phyloP scores from a whole-genome alignment of 108 stramenopile genomes.

The Schizochytrium sp. region DNA sequence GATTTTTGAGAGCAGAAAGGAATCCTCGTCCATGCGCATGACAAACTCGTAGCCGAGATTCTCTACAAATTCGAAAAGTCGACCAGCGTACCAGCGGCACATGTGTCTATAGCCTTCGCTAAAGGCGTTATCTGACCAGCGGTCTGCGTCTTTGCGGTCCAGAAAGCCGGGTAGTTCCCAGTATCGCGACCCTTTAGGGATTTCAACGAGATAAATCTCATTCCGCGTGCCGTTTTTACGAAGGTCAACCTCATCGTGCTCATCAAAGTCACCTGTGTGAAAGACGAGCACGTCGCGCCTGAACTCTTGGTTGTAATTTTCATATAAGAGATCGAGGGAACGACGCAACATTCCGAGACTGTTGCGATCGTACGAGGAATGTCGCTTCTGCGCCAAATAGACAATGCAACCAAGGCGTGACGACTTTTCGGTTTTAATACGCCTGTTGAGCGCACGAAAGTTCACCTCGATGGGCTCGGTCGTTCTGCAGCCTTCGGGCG shows the following conservation, averaged over 20 bases:
- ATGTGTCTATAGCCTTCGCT: slow-evolving; percentile 50
- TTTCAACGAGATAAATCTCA: background rate
- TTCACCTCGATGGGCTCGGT: background rate
- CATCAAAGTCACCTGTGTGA: background rate
- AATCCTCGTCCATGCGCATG: slow-evolving; percentile 72
- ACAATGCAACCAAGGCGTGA: background rate
- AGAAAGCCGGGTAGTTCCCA: background rate
- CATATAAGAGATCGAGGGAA: background rate
- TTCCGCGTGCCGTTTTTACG: background rate
- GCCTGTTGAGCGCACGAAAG: background rate
- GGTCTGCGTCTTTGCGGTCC: background rate
- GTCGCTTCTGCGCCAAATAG: background rate
- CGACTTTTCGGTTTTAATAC: background rate
- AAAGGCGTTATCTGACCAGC: background rate
- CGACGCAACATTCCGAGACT: background rate
- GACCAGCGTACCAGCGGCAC: slow-evolving; percentile 68
- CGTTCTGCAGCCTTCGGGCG: background rate
- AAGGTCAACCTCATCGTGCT: background rate
- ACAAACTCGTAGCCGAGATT: slow-evolving; percentile 52
- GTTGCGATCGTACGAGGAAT: background rate
- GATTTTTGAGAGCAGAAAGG: slow-evolving; percentile 56
- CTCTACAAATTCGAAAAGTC: slow-evolving; percentile 55
- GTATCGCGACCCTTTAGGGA: background rate
- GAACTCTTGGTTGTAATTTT: background rate
- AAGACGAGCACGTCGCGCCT: background rate